Base-by-base conservation (phyloP, 1,284 basidiomycete species). In the Fistulinella staudtii region DNA sequence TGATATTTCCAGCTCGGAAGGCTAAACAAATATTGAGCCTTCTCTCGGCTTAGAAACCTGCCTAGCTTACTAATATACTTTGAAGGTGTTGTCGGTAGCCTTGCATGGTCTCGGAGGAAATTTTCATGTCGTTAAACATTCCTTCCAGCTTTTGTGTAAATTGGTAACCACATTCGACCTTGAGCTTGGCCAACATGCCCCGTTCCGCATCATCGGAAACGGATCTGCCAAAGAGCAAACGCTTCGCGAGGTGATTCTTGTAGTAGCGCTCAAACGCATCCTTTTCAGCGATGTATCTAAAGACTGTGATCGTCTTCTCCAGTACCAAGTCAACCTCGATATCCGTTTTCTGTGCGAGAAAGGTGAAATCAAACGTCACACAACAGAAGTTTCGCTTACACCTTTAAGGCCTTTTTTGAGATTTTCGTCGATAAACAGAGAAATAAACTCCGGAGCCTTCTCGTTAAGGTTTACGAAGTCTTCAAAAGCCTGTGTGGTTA, bases 261-360 rank as follows among this genome's bases (percentile, higher is more conserved):
- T 99, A 99, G 68, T 99, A 99, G 20, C 91, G 80, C 68, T 99
- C 96, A 61, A 99, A 99, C 18, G 94, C 82, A 63, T 99, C 96
- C 69, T 98, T 99, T 67, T 99, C 94, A 8, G 84, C 78, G 49
- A 99, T 75, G 70, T 86, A 99, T 45, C 96, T 81, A 80, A 99
- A 99, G 21, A 99, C 79, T 2, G 85, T 89, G 62, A 98, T 95
- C 0, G 95, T 96, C 70, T 95, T 96, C 60, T 96, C 92, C 46
- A 99, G 71, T 4, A 96, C 80, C 25, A 61, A 64, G 55, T 99
- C 95, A 36, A 98, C 85, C 60, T 99, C 96, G 25, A 78, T 76
- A 46, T 99, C 96, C 13, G 89, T 85, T 90, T 97, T 97, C 93
- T 96, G 54, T 3, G 30, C 20, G 21, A 40, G 39, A 52, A n/a